A percentile compares a stretch with the other conserved stretches of the same genome.
Conservation (phyloP, 1,284 basidiomycete species). For the Fomitopsis schrenkii region DNA sequence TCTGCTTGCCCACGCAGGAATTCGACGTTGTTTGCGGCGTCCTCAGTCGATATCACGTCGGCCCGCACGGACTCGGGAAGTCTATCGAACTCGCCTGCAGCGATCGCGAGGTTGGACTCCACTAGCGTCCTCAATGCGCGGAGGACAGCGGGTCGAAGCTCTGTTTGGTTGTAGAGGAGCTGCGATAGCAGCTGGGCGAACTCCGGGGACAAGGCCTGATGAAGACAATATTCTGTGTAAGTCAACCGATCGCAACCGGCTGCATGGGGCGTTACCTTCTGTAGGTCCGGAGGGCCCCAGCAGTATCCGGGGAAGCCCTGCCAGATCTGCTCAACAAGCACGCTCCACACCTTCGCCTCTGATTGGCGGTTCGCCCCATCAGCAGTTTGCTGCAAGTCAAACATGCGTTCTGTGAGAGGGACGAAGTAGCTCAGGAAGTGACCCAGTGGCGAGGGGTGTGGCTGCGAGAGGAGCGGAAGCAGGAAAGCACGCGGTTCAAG, state of each 20-base stretch:
- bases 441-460: slow-evolving; percentile 74
- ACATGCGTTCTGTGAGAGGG: slow-evolving; percentile 91
- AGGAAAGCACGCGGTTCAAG: slow-evolving; percentile 84
- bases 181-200: slow-evolving; percentile 90
- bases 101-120: slow-evolving; percentile 59
- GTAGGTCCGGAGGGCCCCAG: slow-evolving; percentile 53
- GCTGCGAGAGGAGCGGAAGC: slow-evolving; percentile 83
- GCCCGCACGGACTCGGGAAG: slow-evolving; percentile 30
- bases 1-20: slow-evolving; percentile 80
- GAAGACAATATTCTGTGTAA: neutral
- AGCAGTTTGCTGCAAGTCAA: slow-evolving; percentile 78
- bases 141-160: slow-evolving; percentile 80
- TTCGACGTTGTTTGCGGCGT: slow-evolving; percentile 66
- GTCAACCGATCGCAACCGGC: neutral
- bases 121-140: slow-evolving; percentile 80
- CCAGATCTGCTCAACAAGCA: slow-evolving; percentile 93
- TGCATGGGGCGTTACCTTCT: slow-evolving; percentile 35
- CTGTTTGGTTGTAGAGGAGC: slow-evolving; percentile 84
- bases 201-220: slow-evolving; percentile 63
- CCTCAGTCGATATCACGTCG: slow-evolving; percentile 41
- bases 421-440: slow-evolving; percentile 93
- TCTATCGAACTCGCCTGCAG: slow-evolving; percentile 33
- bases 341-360: slow-evolving; percentile 93
- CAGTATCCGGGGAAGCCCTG: slow-evolving; percentile 87
- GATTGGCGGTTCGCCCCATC: slow-evolving; percentile 67